A percentile compares a stretch with the other conserved stretches of the same genome.
These are phyloP conservation scores for Venturia carpophila DNA, from an alignment of 2,329 filamentous ascomycete genomes.

Conservation along the genomic window DNA sequence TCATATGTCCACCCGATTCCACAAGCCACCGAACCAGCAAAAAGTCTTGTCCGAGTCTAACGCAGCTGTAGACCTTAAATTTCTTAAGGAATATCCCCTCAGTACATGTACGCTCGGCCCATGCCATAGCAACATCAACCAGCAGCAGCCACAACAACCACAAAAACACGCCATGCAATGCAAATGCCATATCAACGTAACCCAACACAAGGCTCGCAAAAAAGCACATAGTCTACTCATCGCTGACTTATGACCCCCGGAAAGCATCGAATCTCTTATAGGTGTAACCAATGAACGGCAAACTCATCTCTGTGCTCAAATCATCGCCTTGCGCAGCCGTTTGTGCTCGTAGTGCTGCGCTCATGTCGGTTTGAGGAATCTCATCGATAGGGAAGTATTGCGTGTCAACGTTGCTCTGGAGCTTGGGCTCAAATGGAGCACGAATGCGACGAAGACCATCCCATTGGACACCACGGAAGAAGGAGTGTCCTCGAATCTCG, in stretches of 20 bases:
- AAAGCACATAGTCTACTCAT: not conserved
- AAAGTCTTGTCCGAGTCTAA: not conserved
- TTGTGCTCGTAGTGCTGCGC: conserved; percentile 76
- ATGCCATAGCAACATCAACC: not conserved
- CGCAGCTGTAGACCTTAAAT: not conserved
- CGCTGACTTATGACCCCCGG: conserved; percentile 29
- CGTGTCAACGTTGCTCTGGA: conserved; percentile 89
- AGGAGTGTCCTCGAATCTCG: conserved; percentile 88
- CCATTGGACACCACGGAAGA: conserved; percentile 96
- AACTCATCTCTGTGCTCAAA: conserved; percentile 85
- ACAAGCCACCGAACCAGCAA: not conserved
- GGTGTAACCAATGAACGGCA: conserved; percentile 94
- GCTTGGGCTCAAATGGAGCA: conserved; percentile 89
- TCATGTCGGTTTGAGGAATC: conserved; percentile 93
- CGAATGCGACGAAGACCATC: conserved; percentile 86
- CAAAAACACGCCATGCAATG: conserved; percentile 9
- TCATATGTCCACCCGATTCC: not conserved
- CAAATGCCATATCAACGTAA: conserved; percentile 4
- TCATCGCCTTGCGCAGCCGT: conserved; percentile 63
- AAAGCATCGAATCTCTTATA: conserved; percentile 91
- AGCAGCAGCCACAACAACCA: not conserved
- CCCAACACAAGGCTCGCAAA: not conserved
- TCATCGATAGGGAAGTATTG: conserved; percentile 99
- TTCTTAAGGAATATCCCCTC: not conserved
- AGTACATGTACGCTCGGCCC: not conserved